These are phyloP conservation scores for Fusarium xylarioides DNA, from an alignment of 2,329 filamentous ascomycete genomes.

Conservation along the genomic window DNA sequence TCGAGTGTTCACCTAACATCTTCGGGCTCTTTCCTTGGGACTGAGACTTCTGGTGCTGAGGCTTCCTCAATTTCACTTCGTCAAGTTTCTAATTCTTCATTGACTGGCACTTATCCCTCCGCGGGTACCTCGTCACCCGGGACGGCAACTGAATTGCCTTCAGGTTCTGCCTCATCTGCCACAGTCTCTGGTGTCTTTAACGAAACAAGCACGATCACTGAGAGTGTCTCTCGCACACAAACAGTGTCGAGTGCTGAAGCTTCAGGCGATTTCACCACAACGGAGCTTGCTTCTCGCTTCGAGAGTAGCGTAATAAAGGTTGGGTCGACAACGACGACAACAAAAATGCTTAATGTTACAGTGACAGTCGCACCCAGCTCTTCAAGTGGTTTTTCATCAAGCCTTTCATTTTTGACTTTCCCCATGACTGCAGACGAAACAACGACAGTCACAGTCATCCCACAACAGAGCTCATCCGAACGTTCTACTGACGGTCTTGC, in stretches of 20 bases:
- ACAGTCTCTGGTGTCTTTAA: neutral
- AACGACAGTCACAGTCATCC: neutral
- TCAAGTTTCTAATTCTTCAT: neutral
- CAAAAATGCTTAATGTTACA: slow-evolving; percentile 21
- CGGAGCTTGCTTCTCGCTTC: neutral
- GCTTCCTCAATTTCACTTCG: neutral
- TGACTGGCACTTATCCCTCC: neutral
- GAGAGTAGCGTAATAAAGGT: neutral
- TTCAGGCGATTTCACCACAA: neutral
- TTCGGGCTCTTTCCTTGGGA: neutral
- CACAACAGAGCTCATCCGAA: slow-evolving; percentile 7
- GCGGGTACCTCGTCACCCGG: neutral
- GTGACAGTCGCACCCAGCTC: slow-evolving; percentile 1
- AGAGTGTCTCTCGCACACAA: neutral
- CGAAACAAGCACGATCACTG: neutral
- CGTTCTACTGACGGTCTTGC: neutral
- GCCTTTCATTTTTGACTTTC: neutral
- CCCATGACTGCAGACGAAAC: slow-evolving; percentile 1
- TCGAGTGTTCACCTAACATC: slow-evolving; percentile 3
- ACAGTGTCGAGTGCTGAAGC: neutral
- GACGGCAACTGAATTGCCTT: neutral
- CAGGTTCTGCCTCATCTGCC: neutral
- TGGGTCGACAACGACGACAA: slow-evolving; percentile 16
- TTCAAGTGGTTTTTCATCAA: neutral
- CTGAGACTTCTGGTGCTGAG: neutral